A percentile compares a stretch with the other conserved stretches of the same genome.
Evolutionary conservation across 2,329 filamentous ascomycete genomes (phyloP).

Genomic region (Gaeumannomyces tritici): DNA sequence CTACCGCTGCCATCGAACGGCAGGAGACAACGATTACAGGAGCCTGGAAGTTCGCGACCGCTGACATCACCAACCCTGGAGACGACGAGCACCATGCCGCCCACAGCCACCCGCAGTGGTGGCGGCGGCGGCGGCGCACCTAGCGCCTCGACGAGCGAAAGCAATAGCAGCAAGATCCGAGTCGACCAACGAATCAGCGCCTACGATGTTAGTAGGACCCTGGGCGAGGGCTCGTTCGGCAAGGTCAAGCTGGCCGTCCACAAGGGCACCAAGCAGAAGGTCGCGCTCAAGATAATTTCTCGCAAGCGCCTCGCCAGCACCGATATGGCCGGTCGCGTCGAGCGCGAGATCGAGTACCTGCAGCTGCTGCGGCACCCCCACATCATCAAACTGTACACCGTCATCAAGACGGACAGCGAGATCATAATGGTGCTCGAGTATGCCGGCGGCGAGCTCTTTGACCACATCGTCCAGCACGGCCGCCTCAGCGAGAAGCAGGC

Average conservation of each 20-base stretch:
- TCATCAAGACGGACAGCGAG: conserved; percentile 87
- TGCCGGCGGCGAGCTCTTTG: conserved; percentile 91
- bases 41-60: no score
- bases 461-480: conserved; percentile 93
- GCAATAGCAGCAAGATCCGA: conserved; percentile 8
- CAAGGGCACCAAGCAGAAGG: conserved; percentile 84
- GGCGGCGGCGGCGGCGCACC: neutral
- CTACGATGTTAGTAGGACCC: conserved; percentile 81
- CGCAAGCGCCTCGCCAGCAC: conserved; percentile 91
- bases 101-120: neutral
- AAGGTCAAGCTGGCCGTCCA: conserved; percentile 97
- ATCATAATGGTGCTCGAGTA: conserved; percentile 99
- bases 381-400: conserved; percentile 98
- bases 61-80: no score
- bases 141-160: neutral
- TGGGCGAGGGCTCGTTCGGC: conserved; percentile 95
- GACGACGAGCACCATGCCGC: neutral
- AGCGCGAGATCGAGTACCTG: conserved; percentile 96
- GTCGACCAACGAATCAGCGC: conserved; percentile 76
- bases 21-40: no score
- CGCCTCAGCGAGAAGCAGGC: conserved; percentile 85
- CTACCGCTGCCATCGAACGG: neutral
- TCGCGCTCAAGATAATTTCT: conserved; percentile 95
- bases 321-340: conserved; percentile 96
- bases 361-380: conserved; percentile 93